A percentile compares a stretch with the other conserved stretches of the same genome.
These are phyloP conservation scores for Aureobasidium sp. DNA, from an alignment of 2,329 filamentous ascomycete species.

Conservation along the genomic window DNA sequence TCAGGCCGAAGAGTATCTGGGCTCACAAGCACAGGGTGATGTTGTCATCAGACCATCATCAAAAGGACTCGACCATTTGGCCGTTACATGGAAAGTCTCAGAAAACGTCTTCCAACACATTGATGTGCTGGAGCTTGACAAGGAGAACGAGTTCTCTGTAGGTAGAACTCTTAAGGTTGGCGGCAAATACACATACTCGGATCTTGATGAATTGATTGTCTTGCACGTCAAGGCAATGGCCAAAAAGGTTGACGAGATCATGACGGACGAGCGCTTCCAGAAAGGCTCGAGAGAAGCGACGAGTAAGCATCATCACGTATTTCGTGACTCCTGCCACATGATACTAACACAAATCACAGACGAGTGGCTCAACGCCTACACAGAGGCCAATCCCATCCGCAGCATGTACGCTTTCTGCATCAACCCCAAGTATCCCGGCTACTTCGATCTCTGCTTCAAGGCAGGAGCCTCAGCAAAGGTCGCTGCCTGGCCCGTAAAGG, in stretches of 20 bases:
- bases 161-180: slow-evolving; percentile 79
- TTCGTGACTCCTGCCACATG: too few relatives aligned
- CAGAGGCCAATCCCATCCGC: slow-evolving; percentile 88
- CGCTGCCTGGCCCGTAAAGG: slow-evolving; percentile 76
- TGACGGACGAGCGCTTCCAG: slow-evolving; percentile 90
- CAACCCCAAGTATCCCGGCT: slow-evolving; percentile 83
- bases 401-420: slow-evolving; percentile 95
- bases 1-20: slow-evolving; percentile 89
- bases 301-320: slow-evolving; percentile 61
- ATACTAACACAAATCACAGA: slow-evolving; percentile 51
- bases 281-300: slow-evolving; percentile 70
- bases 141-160: slow-evolving; percentile 93
- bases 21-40: slow-evolving; percentile 77
- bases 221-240: slow-evolving; percentile 97
- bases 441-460: slow-evolving; percentile 96
- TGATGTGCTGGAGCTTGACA: slow-evolving; percentile 92
- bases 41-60: slow-evolving; percentile 93
- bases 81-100: slow-evolving; percentile 96
- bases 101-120: slow-evolving; percentile 97
- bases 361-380: slow-evolving; percentile 92
- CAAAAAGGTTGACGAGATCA: slow-evolving; percentile 94
- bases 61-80: slow-evolving; percentile 89
- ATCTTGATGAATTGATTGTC: slow-evolving; percentile 95
- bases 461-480: slow-evolving; percentile 68
- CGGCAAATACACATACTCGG: slow-evolving; percentile 84